phyloP scores from a whole-genome alignment of 1,284 basidiomycete genomes.

The Caloboletus firmus region DNA sequence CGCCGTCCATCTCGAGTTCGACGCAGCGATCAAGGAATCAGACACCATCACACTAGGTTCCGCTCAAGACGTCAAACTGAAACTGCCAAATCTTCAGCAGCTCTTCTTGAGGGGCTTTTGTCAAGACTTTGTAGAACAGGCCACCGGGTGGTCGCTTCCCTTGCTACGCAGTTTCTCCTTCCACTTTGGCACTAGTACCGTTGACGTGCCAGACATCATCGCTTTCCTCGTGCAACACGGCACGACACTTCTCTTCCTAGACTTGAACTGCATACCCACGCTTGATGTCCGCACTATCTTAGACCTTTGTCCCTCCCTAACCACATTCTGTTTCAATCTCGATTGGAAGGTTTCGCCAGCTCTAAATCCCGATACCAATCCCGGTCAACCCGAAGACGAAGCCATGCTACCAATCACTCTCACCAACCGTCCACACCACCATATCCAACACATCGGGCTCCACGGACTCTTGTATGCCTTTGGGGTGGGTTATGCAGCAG shows the following conservation, averaged over 20 bases:
- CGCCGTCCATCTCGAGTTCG: conserved; percentile 56
- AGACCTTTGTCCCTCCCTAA: conserved; percentile 59
- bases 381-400: conserved; percentile 31
- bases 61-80: conserved; percentile 56
- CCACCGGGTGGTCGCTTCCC: conserved; percentile 63
- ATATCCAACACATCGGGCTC: conserved; percentile 63
- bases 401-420: conserved; percentile 37
- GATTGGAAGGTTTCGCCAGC: conserved; percentile 57
- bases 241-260: conserved; percentile 54
- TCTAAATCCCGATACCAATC: conserved; percentile 28
- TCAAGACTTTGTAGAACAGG: conserved; percentile 66
- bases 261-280: conserved; percentile 56
- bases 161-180: conserved; percentile 54
- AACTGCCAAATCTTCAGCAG: conserved; percentile 55
- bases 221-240: conserved; percentile 62
- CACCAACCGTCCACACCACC: conserved; percentile 51
- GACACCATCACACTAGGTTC: conserved; percentile 51
- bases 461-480: conserved; percentile 69
- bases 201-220: conserved; percentile 58
- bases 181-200: conserved; percentile 44
- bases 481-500: conserved; percentile 52
- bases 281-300: conserved; percentile 58
- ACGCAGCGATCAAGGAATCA: conserved; percentile 22
- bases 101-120: conserved; percentile 59
- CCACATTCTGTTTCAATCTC: conserved; percentile 65